Percentiles rank a stretch among this genome's conserved stretches.
Evolutionary conservation across 352 stramenopile genomes (phyloP).

Genomic region (Phytopythium aichiense): DNA sequence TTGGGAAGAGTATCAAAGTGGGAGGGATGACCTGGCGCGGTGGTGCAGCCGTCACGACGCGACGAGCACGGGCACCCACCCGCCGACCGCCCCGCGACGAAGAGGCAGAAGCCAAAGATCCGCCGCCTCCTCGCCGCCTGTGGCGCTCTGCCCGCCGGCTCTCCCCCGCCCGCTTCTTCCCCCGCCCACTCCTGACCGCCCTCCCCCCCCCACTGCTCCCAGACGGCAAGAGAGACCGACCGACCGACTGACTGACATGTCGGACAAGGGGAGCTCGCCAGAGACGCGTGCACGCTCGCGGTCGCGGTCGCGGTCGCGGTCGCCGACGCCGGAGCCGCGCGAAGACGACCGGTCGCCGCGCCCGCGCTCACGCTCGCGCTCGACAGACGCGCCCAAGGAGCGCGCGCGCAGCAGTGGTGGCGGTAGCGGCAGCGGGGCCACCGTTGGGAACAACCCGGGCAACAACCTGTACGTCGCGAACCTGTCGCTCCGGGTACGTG

Average conservation of each 20-base stretch:
- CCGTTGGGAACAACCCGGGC: constrained; percentile 42
- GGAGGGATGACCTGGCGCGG: constrained; percentile 16
- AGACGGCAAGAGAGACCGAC: not conserved
- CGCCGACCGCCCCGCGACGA: not conserved
- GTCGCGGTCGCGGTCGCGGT: constrained; percentile 12
- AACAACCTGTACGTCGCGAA: constrained; percentile 85
- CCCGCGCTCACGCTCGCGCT: constrained; percentile 36
- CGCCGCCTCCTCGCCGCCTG: not conserved
- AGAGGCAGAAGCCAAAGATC: constrained; percentile 6
- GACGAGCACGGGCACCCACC: constrained; percentile 1
- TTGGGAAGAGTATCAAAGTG: not conserved
- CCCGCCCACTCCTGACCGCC: not conserved
- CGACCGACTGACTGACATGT: constrained; percentile 18
- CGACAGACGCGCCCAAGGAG: constrained; percentile 20
- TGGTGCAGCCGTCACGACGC: constrained; percentile 3
- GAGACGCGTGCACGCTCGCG: constrained; percentile 15
- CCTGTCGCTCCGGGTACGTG: constrained; percentile 42
- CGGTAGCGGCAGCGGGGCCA: constrained; percentile 6
- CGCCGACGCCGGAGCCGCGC: constrained; percentile 14
- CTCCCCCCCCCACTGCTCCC: not conserved
- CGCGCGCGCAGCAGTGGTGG: constrained; percentile 8
- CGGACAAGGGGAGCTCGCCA: constrained; percentile 28
- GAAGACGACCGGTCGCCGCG: constrained; percentile 6
- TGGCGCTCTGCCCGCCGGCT: not conserved
- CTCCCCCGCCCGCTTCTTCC: not conserved